phyloP scores from a whole-genome alignment of 177 flowering plant species.

The Vitis hybrid region DNA sequence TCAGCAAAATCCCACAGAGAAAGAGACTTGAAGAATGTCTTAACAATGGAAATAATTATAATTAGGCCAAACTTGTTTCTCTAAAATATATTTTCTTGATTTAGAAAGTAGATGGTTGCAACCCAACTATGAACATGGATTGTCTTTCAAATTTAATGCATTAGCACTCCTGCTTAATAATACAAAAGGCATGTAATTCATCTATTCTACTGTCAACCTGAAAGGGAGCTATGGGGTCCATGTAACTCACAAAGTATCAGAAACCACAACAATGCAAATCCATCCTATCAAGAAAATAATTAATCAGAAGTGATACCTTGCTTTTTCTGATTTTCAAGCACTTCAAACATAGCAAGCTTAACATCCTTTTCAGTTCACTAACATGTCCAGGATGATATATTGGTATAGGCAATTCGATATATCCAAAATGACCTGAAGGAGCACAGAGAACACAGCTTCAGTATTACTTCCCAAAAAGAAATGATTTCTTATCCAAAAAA shows the following conservation, averaged over 20 bases:
- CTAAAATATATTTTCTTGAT: too few species aligned
- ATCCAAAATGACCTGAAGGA: constrained; percentile 85
- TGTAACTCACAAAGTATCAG: background rate
- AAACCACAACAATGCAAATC: background rate
- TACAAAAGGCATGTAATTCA: too few species aligned
- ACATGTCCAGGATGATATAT: constrained; percentile 75
- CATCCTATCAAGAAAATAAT: background rate
- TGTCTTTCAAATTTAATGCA: too few species aligned
- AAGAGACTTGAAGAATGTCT: too few species aligned
- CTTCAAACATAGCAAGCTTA: constrained; percentile 64
- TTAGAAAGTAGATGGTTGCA: too few species aligned
- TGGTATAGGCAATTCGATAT: constrained; percentile 70
- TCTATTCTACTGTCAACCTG: too few species aligned
- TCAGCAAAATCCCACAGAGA: too few species aligned
- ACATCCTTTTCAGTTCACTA: constrained; percentile 50
- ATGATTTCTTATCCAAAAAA: too few species aligned
- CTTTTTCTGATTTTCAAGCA: constrained; percentile 56
- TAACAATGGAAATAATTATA: too few species aligned
- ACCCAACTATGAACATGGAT: too few species aligned
- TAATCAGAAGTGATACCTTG: constrained; percentile 40
- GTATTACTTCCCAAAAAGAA: background rate
- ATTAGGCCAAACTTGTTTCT: too few species aligned
- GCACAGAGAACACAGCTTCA: constrained; percentile 9
- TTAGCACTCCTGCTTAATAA: too few species aligned
- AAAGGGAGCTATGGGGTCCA: background rate